These are phyloP conservation scores for Backusella parvicylindrica DNA, from an alignment of 192 early-diverging fungal species.

Conservation along the genomic window DNA sequence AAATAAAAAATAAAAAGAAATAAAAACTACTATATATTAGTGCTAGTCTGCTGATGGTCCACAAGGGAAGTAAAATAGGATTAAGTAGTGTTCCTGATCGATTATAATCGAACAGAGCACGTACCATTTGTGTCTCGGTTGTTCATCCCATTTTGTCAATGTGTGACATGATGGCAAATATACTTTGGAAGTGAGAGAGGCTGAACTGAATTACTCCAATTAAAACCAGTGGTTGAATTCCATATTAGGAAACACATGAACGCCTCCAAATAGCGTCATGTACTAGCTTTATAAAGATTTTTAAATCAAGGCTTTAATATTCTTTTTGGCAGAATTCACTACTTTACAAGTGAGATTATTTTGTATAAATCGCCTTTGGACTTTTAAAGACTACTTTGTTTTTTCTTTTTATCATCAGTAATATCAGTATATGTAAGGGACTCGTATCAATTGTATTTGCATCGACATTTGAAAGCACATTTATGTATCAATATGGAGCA, in stretches of 20 bases:
- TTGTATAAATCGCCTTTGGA: not conserved
- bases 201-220: not conserved
- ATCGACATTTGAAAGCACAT: not conserved
- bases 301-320: not conserved
- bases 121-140: slow-evolving; percentile 3
- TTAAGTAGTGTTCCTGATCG: not conserved
- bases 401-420: not conserved
- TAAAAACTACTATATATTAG: not conserved
- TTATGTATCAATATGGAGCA: not conserved
- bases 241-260: not conserved
- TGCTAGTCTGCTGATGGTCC: slow-evolving; percentile 5
- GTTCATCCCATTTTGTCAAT: not conserved
- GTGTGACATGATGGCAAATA: not conserved
- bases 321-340: not conserved
- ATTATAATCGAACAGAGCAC: not conserved
- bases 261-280: not conserved
- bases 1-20: not conserved
- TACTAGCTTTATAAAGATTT: not conserved
- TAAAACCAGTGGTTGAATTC: not conserved
- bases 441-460: not conserved
- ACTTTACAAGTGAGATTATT: not conserved
- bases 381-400: not conserved
- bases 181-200: not conserved
- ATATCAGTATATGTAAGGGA: not conserved
- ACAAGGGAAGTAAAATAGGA: not conserved